Percentiles rank a stretch among this genome's conserved stretches.
Conservation (phyloP, 139 green algal species). For the Haematococcus sp. region DNA sequence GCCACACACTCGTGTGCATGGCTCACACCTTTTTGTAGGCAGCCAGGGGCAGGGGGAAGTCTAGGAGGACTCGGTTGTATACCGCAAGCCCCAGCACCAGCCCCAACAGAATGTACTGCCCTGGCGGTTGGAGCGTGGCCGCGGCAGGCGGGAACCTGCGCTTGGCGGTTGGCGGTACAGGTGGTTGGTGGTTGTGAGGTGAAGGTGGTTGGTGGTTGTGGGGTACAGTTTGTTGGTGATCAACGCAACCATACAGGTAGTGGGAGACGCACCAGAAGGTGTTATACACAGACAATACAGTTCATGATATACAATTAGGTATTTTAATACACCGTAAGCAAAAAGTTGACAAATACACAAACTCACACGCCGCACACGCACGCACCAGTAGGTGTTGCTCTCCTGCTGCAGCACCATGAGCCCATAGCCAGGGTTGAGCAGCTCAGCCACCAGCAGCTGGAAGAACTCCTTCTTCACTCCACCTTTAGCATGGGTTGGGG, state of each 20-base stretch:
- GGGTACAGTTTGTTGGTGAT: too few species aligned
- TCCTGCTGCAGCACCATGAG: slow-evolving; percentile 74
- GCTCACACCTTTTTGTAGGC: slow-evolving; percentile 94
- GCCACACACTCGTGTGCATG: too few species aligned
- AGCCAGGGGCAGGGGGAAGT: slow-evolving; percentile 84
- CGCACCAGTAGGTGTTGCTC: slow-evolving; percentile 82
- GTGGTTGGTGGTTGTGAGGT: not conserved
- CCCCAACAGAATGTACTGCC: slow-evolving; percentile 67
- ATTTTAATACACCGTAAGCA: too few species aligned
- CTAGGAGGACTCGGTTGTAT: slow-evolving; percentile 93
- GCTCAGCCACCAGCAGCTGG: slow-evolving; percentile 84
- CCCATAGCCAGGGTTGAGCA: slow-evolving; percentile 86
- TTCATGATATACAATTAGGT: too few species aligned
- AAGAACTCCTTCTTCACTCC: slow-evolving; percentile 90
- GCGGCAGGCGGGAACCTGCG: too few species aligned
- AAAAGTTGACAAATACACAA: too few species aligned
- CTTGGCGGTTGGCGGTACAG: slow-evolving; percentile 11
- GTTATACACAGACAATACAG: too few species aligned
- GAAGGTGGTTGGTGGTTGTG: not conserved
- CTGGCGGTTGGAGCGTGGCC: too few species aligned
- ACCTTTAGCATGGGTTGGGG: too few species aligned
- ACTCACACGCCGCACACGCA: not conserved
- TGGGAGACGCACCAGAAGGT: too few species aligned
- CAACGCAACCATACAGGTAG: too few species aligned
- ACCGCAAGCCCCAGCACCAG: slow-evolving; percentile 87